Conservation (phyloP, 2,329 filamentous ascomycete genomes). For the Fusarium virguliforme region DNA sequence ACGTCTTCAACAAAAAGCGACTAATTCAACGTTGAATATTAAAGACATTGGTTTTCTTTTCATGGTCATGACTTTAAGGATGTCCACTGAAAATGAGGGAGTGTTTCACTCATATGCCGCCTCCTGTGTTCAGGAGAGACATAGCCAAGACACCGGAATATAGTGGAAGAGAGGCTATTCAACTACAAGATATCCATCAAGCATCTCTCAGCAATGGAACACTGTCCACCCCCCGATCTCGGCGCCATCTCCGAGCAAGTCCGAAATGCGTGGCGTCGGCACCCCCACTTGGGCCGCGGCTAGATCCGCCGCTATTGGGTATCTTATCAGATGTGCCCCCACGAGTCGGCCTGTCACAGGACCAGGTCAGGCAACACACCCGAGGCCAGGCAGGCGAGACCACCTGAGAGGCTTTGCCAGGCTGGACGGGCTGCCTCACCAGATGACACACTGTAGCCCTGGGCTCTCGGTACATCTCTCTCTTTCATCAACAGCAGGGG, state of each 20-base stretch:
- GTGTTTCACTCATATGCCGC: no score
- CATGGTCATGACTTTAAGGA: no score
- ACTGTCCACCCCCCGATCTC: slow-evolving; percentile 6
- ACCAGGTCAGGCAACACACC: slow-evolving; percentile 21
- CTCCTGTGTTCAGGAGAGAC: no score
- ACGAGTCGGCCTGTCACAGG: slow-evolving; percentile 38
- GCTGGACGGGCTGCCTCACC: slow-evolving; percentile 4
- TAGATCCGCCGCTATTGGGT: slow-evolving; percentile 49
- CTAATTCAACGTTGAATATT: no score
- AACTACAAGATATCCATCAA: no score
- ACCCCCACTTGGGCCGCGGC: slow-evolving; percentile 37
- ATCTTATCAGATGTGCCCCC: slow-evolving; percentile 49
- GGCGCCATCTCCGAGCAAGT: not conserved
- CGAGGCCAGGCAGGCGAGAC: not conserved
- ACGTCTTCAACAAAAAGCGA: no score
- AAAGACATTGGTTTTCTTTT: no score
- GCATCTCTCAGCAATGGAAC: no score
- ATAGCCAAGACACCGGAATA: no score
- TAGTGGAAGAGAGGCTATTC: no score
- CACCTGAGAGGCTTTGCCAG: slow-evolving; percentile 15
- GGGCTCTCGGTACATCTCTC: not conserved
- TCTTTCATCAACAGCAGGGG: slow-evolving; percentile 3
- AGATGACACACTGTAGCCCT: slow-evolving; percentile 12
- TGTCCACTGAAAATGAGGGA: no score
- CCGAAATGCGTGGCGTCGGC: not conserved